phyloP scores from a whole-genome alignment of 805 yeast genomes.

The Suhomyces pyralidae region DNA sequence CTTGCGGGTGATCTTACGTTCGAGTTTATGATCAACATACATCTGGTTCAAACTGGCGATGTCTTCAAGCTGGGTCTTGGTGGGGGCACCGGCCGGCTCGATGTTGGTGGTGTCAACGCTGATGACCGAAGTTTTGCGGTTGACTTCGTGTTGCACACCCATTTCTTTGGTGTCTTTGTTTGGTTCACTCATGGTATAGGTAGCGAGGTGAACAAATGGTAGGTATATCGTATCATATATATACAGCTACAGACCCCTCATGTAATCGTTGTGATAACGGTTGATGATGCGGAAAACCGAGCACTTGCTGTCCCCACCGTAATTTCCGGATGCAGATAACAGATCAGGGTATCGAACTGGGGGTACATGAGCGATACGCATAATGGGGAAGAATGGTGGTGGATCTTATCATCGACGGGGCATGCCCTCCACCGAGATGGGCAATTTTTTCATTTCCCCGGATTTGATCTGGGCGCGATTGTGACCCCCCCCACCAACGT shows the following conservation, averaged over 20 bases:
- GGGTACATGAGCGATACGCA: not conserved
- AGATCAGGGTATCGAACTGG: not conserved
- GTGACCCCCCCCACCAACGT: not conserved
- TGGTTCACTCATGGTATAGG: not conserved
- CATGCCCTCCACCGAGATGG: not conserved
- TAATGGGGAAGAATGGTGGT: not conserved
- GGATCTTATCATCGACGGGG: not conserved
- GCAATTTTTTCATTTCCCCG: not conserved
- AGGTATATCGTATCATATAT: not conserved
- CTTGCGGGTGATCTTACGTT: conserved; percentile 35
- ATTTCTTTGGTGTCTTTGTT: conserved; percentile 7
- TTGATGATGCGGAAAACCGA: not conserved
- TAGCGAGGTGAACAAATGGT: not conserved
- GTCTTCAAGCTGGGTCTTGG: conserved; percentile 10
- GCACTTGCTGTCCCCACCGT: not conserved
- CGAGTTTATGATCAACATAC: conserved; percentile 17
- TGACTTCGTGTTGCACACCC: conserved; percentile 4
- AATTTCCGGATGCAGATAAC: not conserved
- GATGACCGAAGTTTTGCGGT: conserved; percentile 4
- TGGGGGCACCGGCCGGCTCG: not conserved
- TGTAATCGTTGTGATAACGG: not conserved
- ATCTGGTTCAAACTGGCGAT: conserved; percentile 12
- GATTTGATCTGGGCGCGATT: not conserved
- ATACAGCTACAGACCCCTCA: not conserved
- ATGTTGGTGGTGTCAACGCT: conserved; percentile 3